Evolutionary conservation across 2,329 filamentous ascomycete species (phyloP), one percentile per base, ranked within the genome.

Genomic region (Calycina herbarum): DNA sequence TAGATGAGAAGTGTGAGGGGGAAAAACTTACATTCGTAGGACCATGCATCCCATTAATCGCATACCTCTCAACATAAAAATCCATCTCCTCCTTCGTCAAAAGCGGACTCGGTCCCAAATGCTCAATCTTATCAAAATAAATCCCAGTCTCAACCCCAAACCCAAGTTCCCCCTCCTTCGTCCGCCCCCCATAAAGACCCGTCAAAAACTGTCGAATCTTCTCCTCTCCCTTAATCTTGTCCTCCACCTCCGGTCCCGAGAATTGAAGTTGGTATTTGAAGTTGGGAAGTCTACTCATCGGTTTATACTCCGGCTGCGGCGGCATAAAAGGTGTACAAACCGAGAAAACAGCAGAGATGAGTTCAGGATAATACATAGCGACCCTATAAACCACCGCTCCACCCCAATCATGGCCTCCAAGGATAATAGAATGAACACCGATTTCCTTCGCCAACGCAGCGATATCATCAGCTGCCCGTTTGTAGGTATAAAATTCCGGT

Each of bases 371-470:
- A 84, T 88, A 92, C 68, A 90, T 84, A 15, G 89, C 87, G 65
- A 90, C 79, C 63, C 93, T 87, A 83, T 92, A 96, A 63, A 90
- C 89, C 33, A 94, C 82, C 2, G 84, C 82, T 72, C 92, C 93
- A 76, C 94, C 94, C 92, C 94, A 75, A 79, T 98, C 94, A 79
- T 97, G 94, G 7, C 93, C 94, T 59, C 93, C 93, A 15, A 97
- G 84, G 64, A 97, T 89, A 73, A 97, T 89, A 64, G 79, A 79
- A 75, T 80, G 61, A 62, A 62, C 81, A 78, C 79, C 68, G 15
- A 76, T 62, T 48, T 73, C 67, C 6, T 89, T 83, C 6, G 90
- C 87, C 29, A 98, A 83, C 67, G 87, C 88, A 27, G 87, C 89
- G 70, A 98, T 84, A 74, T 97, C 93, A 63, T 88, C 86, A 20